Evolutionary conservation across 495 filamentous ascomycete genomes (phyloP), one percentile per base, ranked within the genome.

Genomic region (Hyaloscypha finlandica): DNA sequence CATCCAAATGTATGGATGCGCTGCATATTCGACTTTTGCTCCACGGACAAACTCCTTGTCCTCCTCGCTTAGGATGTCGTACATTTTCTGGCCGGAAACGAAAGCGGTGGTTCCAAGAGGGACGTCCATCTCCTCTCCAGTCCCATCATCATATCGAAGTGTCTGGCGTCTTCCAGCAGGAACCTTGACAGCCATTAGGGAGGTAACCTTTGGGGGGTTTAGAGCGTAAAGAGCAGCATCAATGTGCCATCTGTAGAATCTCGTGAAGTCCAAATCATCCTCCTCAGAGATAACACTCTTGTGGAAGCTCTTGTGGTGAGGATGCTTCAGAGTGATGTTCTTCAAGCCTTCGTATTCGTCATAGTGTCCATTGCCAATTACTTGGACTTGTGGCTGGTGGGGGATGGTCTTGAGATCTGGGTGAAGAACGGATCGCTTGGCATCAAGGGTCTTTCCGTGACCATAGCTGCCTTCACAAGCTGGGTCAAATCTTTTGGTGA

Each of bases 1-100:
- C 86, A 92, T 92, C 89, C 89, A 92, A 69, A 92, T 85, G 77
- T 92, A 91, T 55, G 90, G 90, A 65, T 92, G 90, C 35, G 89
- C 84, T 0, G 90, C 89, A 67, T 92, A 92, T 78, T 91, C 88
- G 29, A 92, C 80, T n/a, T 80, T 81, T 58, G 87, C 86, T 14
- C 79, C 81, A 16, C 82, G 81, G 19, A 81, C 89, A 68, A 92
- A 89, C 59, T 84, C 81, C 74, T 90, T 85, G 63, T 92, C 88
- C 39, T 83, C 80, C 0, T 83, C 79, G 22, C 86, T 88, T 0
- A 92, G 79, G 8, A 82, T 65, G 16, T 87, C 80, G 71, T 84
- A 90, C 85, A 89, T 90, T 3, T 79, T 78, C 74, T 90, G 86
- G 5, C 87, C 87, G 14, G 83, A 86, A 1, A 88, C 87, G 63